Conservation (phyloP, 2,329 filamentous ascomycete genomes). For the Paracamarosporium sp. region DNA sequence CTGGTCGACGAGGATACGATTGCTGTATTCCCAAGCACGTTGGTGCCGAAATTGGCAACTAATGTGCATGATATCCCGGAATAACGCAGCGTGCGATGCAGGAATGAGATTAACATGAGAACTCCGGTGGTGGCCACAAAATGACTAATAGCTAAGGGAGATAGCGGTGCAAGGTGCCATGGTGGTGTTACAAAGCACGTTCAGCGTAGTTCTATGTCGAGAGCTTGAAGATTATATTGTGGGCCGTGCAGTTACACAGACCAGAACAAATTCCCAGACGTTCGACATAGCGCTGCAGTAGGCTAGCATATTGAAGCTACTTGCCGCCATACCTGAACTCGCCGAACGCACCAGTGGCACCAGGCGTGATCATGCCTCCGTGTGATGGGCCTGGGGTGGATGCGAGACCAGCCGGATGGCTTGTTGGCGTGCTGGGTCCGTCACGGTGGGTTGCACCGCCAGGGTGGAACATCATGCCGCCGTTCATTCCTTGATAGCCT, state of each 20-base stretch:
- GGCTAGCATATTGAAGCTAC: slow-evolving; percentile 18
- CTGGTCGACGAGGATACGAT: too few species aligned
- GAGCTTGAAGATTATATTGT: background rate
- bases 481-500: slow-evolving; percentile 44
- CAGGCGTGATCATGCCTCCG: slow-evolving; percentile 73
- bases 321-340: slow-evolving; percentile 61
- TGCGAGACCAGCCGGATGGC: slow-evolving; percentile 58
- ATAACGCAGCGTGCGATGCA: too few species aligned
- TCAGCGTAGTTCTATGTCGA: background rate
- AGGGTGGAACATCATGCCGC: slow-evolving; percentile 48
- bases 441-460: slow-evolving; percentile 49
- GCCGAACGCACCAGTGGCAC: slow-evolving; percentile 78
- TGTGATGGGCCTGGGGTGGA: slow-evolving; percentile 64
- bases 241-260: background rate
- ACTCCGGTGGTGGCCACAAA: too few species aligned
- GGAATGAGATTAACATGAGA: too few species aligned
- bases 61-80: too few species aligned
- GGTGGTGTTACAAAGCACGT: background rate
- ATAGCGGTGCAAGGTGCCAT: background rate
- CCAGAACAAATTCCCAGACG: slow-evolving; percentile 5
- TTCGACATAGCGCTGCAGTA: slow-evolving; percentile 7
- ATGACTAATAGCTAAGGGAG: background rate
- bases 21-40: too few species aligned
- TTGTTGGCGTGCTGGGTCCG: slow-evolving; percentile 74
- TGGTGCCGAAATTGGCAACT: too few species aligned